Percentiles rank a stretch among this genome's conserved stretches.
Conservation (phyloP, 345 rosid species). For the Eucalyptus virginea region DNA sequence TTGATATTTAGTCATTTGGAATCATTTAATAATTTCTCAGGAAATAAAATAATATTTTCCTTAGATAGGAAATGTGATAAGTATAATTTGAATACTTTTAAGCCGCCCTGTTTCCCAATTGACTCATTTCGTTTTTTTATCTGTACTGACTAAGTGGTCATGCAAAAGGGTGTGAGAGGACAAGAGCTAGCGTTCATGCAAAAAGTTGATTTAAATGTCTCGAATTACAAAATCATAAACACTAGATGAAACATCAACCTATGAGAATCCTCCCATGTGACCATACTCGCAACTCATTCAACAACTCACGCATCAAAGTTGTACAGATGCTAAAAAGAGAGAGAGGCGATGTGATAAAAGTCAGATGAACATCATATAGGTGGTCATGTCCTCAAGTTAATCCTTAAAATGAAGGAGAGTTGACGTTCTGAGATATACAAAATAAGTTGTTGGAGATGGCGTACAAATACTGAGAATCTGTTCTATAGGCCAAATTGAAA, state of each 20-base stretch:
- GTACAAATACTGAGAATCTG: background rate
- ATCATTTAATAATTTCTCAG: background rate
- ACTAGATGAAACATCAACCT: background rate
- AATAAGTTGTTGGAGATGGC: background rate
- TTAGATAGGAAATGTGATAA: background rate
- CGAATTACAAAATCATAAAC: background rate
- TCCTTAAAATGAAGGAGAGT: background rate
- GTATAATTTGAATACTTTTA: background rate
- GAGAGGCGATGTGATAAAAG: background rate
- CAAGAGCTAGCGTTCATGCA: background rate
- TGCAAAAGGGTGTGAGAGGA: background rate
- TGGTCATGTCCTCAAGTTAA: background rate
- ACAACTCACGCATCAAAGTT: background rate
- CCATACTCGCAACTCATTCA: background rate
- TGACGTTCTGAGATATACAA: background rate
- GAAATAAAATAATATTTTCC: background rate
- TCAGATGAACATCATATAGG: background rate
- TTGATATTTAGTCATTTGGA: background rate
- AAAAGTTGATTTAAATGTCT: background rate
- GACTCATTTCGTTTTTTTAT: background rate
- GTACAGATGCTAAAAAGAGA: background rate
- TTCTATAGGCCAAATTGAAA: background rate
- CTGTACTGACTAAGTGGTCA: background rate
- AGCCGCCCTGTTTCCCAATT: background rate
- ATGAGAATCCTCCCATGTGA: background rate